phyloP scores from a whole-genome alignment of 2,329 filamentous ascomycete species.

The Cercospora sojina region DNA sequence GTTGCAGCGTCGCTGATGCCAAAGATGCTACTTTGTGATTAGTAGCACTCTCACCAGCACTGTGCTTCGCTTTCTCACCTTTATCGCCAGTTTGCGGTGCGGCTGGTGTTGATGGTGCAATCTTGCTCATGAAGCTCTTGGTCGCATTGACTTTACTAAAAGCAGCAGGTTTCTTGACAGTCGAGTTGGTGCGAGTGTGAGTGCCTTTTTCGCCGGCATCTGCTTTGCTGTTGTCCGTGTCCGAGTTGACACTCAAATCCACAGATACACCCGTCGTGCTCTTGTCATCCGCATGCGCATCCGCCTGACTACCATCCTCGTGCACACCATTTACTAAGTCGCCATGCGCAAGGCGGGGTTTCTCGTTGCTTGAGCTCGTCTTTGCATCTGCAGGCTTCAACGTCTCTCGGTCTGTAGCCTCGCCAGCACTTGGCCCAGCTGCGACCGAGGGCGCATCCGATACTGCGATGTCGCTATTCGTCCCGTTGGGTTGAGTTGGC shows the following conservation, averaged over 20 bases:
- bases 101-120: slow-evolving; percentile 53
- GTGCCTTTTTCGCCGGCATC: slow-evolving; percentile 55
- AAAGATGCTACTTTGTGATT: slow-evolving; percentile 43
- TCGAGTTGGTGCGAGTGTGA: slow-evolving; percentile 56
- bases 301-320: slow-evolving; percentile 40
- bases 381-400: slow-evolving; percentile 12
- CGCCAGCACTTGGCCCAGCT: slow-evolving; percentile 38
- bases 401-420: slow-evolving; percentile 26
- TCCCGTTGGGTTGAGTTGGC: slow-evolving; percentile 15
- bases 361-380: slow-evolving; percentile 12
- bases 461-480: slow-evolving; percentile 9
- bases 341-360: slow-evolving; percentile 10
- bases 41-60: slow-evolving; percentile 10
- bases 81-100: slow-evolving; percentile 56
- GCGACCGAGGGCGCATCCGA: slow-evolving; percentile 23
- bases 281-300: slow-evolving; percentile 55
- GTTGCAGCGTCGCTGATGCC: slow-evolving; percentile 44
- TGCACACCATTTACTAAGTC: slow-evolving; percentile 27
- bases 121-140: slow-evolving; percentile 79
- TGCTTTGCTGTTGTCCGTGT: slow-evolving; percentile 68
- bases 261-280: slow-evolving; percentile 62
- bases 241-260: slow-evolving; percentile 71
- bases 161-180: slow-evolving; percentile 68
- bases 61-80: slow-evolving; percentile 38
- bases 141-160: slow-evolving; percentile 88